Base-by-base conservation (phyloP, 306 rosid species). In the Alnus rubra region DNA sequence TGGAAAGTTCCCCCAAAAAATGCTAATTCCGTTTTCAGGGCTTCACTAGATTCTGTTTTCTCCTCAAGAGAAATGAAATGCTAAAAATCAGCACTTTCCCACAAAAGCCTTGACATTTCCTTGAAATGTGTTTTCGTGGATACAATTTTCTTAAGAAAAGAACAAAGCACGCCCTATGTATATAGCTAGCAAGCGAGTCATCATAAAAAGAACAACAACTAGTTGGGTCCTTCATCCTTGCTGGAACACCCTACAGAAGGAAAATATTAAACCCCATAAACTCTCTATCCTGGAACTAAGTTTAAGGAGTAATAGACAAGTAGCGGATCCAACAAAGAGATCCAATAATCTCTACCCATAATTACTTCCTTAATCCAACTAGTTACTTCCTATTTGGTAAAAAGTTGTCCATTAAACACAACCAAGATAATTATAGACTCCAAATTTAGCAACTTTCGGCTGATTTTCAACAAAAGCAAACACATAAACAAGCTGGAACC, bases 391-490 rank as follows among this genome's bases (percentile, higher is more conserved):
- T 63, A 33, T 11, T 14, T 31, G 44, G 31, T 45, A 31, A 33
- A 10, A 59, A 0, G 31, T 28, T 10, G 15, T 31, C 14, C 71
- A 62, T 56, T 54, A 35, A 53, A 68, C n/a, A 55, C 50, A 62
- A 5, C 2, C 10, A 28, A 8, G 35, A 14, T 10, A 75, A 74
- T 63, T 16, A 53, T 15, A 68, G 52, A 78, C 63, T 18, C 69
- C 47, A 60, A 65, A 77, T 58, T 60, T 60, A 37, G 23, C 63
- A 31, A 77, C 28, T 23, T 74, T 62, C 31, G 45, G 78, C 74
- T 14, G 52, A 81, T 62, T 56, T 58, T 37, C 47, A 37, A 65
- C 14, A 56, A 35, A 58, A 73, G 71, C 11, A 77, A 8, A 45
- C 49, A 74, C 16, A 39, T 14, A 50, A 73, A 37, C 42, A 79